Evolutionary conservation across 352 stramenopile genomes (phyloP), one percentile per base, ranked within the genome.

Genomic region (Globisporangium solare): DNA sequence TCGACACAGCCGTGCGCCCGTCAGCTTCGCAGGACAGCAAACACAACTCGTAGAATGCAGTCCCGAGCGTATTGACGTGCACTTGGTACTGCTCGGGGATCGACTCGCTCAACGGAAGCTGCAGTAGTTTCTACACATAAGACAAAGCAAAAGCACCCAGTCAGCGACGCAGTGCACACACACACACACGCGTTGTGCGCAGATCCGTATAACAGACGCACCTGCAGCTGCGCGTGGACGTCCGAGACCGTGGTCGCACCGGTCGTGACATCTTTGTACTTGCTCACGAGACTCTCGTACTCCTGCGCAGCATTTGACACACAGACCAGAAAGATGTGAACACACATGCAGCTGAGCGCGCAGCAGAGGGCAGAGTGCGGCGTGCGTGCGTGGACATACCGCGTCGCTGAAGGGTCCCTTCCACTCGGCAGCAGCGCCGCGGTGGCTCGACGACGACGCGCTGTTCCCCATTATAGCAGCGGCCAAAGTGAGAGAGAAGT

Each of bases 361-460:
- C 17, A 13, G 6, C 6, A 52, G 18, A 31, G 18, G 13, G 1
- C 10, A 63, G 11, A 24, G 31, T 31, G 1, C 32, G n/a, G n/a
- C 47, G 49, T 39, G 24, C 5, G 5, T 27, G 46, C 7, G 5
- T 24, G 24, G 0, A 14, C 31, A 11, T 15, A 89, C 83, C 49
- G 83, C 63, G 54, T 94, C 83, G 55, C 83, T 92, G 57, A 94
- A 94, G 1, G 83, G 83, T 1, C 83, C 83, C 67, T 90, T 92
- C 81, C 81, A 88, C 51, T 79, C 79, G 51, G 22, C 51, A 15
- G 56, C 37, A 5, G 24, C 37, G 31, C 47, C 41, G 54, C 39
- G 66, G 55, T 59, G n/a, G 59, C 61, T 35, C 12, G 27, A n/a
- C 31, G 27, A n/a, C 31, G 50, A 37, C 21, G 43, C 17, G 22